Evolutionary conservation across 495 filamentous ascomycete genomes (phyloP), one percentile per base, ranked within the genome.

Genomic region (Podospora comata): DNA sequence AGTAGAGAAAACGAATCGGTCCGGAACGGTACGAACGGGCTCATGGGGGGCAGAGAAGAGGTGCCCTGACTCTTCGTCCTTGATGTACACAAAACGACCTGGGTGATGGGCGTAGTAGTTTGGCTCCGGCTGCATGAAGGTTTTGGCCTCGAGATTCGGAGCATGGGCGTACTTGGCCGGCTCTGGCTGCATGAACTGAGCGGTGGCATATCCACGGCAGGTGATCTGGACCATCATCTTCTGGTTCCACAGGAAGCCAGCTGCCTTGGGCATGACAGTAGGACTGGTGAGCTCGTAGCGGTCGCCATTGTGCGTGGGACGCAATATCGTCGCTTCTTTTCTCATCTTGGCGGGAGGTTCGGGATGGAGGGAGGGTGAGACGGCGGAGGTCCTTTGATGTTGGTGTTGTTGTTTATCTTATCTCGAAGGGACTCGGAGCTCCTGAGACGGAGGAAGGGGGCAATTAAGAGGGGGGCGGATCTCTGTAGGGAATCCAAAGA

Each of bases 171-270:
- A 86, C 75, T 86, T 86, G 65, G 84, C 79, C 34, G 85, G 85
- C 70, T 86, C 85, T 0, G 85, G 85, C 73, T 86, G 85, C 85
- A 86, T 86, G 80, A 86, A 86, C 61, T 86, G 85, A 9, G 85
- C 80, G 2, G 80, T 85, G 30, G 85, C 82, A 72, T 83, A 86
- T 34, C 85, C 85, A 32, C 85, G 82, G 69, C 85, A 86, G 64
- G 83, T 86, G 60, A 83, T 78, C 67, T 85, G 83, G 61, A 86
- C 85, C 85, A 86, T 86, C 85, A 86, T 86, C 75, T 79, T 81
- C 75, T 85, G 83, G 71, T 86, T 86, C 85, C 85, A 86, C n/a
- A 86, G 76, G 71, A 86, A 86, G 65, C 79, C 83, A 16, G 76
- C 83, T 13, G 83, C 82, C 76, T 85, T 86, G 68, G 85, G 85